Conservation (phyloP, 2,329 filamentous ascomycete genomes). For the Diaporthe caulivora region DNA sequence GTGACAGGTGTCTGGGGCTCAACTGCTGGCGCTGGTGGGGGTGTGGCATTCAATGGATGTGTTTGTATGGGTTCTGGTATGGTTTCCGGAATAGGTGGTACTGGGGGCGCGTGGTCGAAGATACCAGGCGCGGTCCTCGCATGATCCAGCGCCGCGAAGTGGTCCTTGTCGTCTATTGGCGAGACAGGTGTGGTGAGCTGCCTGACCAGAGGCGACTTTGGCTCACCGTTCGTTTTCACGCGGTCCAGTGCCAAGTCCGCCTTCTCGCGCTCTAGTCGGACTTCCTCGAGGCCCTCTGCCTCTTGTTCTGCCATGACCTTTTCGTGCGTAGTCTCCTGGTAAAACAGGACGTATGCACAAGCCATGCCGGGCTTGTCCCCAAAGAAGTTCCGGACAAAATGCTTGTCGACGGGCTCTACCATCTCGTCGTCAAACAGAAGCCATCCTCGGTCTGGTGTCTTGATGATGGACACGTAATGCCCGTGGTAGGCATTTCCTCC, state of each 20-base stretch:
- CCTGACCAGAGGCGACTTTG: slow-evolving; percentile 58
- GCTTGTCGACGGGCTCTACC: slow-evolving; percentile 97
- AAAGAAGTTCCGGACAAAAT: slow-evolving; percentile 97
- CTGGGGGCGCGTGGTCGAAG: slow-evolving; percentile 40
- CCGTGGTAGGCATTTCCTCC: slow-evolving; percentile 97
- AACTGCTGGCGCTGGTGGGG: slow-evolving; percentile 45
- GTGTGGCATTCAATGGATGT: slow-evolving; percentile 47
- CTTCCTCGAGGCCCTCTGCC: slow-evolving; percentile 77
- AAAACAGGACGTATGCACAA: slow-evolving; percentile 97
- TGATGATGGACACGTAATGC: slow-evolving; percentile 97
- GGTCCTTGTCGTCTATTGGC: slow-evolving; percentile 61
- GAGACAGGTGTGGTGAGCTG: slow-evolving; percentile 61
- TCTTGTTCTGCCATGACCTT: slow-evolving; percentile 83
- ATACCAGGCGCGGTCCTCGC: slow-evolving; percentile 71
- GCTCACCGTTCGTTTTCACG: slow-evolving; percentile 51
- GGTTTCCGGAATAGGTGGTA: slow-evolving; percentile 43
- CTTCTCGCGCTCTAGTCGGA: slow-evolving; percentile 66
- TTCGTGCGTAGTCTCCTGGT: slow-evolving; percentile 87
- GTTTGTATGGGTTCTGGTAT: slow-evolving; percentile 40
- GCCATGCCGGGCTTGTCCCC: slow-evolving; percentile 92
- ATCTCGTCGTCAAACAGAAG: slow-evolving; percentile 97
- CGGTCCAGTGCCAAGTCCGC: slow-evolving; percentile 63
- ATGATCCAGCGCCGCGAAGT: slow-evolving; percentile 73
- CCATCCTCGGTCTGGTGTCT: slow-evolving; percentile 96
- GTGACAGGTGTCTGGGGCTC: slow-evolving; percentile 42